These are phyloP conservation scores for Agarophyton chilense DNA, from an alignment of 23 red algal genomes.

Conservation along the genomic window DNA sequence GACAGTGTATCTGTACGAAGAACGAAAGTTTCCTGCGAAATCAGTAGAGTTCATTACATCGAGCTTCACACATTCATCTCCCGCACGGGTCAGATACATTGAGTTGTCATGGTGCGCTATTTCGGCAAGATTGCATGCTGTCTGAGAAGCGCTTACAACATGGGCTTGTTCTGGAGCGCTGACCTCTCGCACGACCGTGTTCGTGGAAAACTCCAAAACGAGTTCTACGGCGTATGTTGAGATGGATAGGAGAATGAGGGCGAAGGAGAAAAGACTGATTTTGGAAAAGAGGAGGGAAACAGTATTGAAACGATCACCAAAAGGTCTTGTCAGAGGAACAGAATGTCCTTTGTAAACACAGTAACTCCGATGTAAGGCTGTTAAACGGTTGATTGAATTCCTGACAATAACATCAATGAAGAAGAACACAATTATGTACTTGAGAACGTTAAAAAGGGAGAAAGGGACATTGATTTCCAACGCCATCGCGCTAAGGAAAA, in stretches of 20 bases:
- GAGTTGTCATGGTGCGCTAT: too few relatives aligned
- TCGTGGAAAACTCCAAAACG: background rate
- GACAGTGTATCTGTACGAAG: background rate
- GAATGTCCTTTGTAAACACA: background rate
- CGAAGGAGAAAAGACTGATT: background rate
- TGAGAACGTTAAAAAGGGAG: background rate
- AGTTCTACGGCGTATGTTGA: conserved; percentile 11
- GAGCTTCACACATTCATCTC: background rate
- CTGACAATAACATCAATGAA: conserved; percentile 13
- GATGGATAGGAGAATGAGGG: background rate
- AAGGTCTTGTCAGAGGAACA: background rate
- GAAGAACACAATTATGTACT: conserved; percentile 5
- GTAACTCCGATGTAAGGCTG: background rate
- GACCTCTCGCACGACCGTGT: background rate
- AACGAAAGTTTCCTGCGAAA: too few relatives aligned
- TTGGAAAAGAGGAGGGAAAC: background rate
- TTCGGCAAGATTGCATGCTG: too few relatives aligned
- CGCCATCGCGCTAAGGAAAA: too few relatives aligned
- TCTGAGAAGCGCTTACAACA: background rate
- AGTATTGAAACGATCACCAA: background rate
- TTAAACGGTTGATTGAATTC: background rate
- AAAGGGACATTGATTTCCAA: background rate
- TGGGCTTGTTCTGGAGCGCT: background rate
- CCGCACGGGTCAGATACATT: background rate
- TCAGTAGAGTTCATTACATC: background rate